These are phyloP conservation scores for Trichoderma afroharzianum DNA, from an alignment of 2,329 filamentous ascomycete species.

Conservation along the genomic window DNA sequence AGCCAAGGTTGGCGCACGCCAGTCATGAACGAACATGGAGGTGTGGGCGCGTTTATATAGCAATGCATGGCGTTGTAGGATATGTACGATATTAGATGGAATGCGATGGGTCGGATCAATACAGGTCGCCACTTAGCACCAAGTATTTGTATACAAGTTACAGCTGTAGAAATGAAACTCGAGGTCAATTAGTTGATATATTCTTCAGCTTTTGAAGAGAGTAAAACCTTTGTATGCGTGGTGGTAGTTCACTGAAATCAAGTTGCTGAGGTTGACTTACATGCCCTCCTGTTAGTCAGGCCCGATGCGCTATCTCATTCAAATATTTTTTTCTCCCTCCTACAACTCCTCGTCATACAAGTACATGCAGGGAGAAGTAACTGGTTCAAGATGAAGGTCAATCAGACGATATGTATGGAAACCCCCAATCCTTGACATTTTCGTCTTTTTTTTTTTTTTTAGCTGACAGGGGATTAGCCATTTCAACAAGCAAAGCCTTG, in stretches of 20 bases:
- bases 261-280: not conserved
- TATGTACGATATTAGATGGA: slow-evolving; percentile 1
- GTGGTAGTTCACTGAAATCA: not conserved
- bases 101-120: not conserved
- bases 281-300: not conserved
- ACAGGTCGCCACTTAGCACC: not conserved
- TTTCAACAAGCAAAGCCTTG: slow-evolving; percentile 62
- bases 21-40: not conserved
- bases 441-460: too few relatives aligned
- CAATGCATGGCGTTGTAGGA: not conserved
- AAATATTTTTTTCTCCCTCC: not conserved
- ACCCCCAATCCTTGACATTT: not conserved
- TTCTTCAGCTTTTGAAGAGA: not conserved
- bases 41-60: not conserved
- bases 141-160: not conserved
- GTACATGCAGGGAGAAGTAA: too few relatives aligned
- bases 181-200: not conserved
- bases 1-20: slow-evolving; percentile 6
- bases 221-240: not conserved
- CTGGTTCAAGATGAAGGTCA: slow-evolving; percentile 40
- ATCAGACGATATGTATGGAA: slow-evolving; percentile 41
- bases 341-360: not conserved
- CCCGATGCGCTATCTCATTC: not conserved
- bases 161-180: not conserved
- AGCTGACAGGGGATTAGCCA: slow-evolving; percentile 46